These are phyloP conservation scores for Penicillium nordicum DNA, from an alignment of 2,329 filamentous ascomycete species.

Conservation along the genomic window DNA sequence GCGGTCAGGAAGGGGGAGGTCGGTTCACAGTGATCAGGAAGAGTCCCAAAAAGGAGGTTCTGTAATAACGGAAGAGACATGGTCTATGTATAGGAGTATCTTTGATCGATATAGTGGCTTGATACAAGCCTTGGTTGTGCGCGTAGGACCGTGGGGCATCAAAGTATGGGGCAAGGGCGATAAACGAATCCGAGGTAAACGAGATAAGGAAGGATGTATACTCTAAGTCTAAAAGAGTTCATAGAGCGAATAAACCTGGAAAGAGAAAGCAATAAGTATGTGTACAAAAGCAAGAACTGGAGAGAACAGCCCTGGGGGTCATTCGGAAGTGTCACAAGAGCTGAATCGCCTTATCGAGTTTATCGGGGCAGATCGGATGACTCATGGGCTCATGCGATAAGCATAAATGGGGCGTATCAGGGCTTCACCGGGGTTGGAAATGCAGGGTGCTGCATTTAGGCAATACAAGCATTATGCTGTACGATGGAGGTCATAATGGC, in stretches of 20 bases:
- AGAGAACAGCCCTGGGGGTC: not conserved
- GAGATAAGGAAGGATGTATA: not conserved
- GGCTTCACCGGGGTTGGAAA: not conserved
- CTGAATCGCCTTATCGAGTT: constrained; percentile 2
- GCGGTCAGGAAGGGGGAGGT: constrained; percentile 54
- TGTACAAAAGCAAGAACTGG: not conserved
- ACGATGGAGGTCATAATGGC: not conserved
- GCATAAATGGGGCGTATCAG: constrained; percentile 2
- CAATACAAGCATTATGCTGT: not conserved
- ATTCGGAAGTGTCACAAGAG: constrained; percentile 10
- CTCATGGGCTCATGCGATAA: constrained; percentile 13
- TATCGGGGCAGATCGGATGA: constrained; percentile 8
- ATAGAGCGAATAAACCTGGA: not conserved
- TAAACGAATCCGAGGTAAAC: constrained; percentile 4
- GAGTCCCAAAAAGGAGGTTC: constrained; percentile 26
- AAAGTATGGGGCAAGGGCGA: constrained; percentile 7
- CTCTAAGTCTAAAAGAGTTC: not conserved
- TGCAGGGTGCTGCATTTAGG: not conserved
- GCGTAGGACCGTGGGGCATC: not conserved
- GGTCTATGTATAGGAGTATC: not conserved
- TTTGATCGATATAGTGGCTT: not conserved
- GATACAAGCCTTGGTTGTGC: not conserved
- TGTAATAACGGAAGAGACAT: constrained; percentile 34
- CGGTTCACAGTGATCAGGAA: constrained; percentile 61
- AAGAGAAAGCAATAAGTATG: not conserved